Conservation (phyloP, 2,329 filamentous ascomycete genomes). For the Tolypocladium nubicola region DNA sequence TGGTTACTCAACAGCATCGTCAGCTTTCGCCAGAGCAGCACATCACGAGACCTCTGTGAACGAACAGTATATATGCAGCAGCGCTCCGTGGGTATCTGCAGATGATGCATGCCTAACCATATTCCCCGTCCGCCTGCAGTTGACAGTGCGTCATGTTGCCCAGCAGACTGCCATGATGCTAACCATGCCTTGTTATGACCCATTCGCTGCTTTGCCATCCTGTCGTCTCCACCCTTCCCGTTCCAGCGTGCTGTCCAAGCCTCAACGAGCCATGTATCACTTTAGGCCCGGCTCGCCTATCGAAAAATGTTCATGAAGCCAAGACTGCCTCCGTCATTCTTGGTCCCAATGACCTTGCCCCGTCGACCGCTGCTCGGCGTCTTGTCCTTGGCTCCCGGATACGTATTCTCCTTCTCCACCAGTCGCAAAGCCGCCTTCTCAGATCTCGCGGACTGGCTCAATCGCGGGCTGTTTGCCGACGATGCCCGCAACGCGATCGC, state of each 20-base stretch:
- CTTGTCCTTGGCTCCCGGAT: background rate
- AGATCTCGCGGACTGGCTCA: conserved; percentile 1
- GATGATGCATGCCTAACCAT: background rate
- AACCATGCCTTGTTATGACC: background rate
- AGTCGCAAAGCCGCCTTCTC: background rate
- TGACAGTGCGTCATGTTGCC: background rate
- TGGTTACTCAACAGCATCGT: background rate
- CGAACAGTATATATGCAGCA: background rate
- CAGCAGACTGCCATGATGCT: background rate
- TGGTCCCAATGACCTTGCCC: background rate
- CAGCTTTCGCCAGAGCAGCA: background rate
- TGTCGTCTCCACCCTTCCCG: background rate
- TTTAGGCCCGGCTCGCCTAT: background rate
- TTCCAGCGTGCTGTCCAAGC: background rate
- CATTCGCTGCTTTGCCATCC: background rate
- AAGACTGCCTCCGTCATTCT: background rate
- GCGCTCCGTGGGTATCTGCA: background rate
- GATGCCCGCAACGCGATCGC: conserved; percentile 1
- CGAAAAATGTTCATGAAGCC: conserved; percentile 3
- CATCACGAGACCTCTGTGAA: background rate
- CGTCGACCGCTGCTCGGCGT: background rate
- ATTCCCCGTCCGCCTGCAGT: background rate
- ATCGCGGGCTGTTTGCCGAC: conserved; percentile 4
- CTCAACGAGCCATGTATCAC: background rate
- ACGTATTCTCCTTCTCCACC: conserved; percentile 4